These are phyloP conservation scores for Asparagopsis taxiformis DNA, from an alignment of 31 red algal species.

Conservation along the genomic window DNA sequence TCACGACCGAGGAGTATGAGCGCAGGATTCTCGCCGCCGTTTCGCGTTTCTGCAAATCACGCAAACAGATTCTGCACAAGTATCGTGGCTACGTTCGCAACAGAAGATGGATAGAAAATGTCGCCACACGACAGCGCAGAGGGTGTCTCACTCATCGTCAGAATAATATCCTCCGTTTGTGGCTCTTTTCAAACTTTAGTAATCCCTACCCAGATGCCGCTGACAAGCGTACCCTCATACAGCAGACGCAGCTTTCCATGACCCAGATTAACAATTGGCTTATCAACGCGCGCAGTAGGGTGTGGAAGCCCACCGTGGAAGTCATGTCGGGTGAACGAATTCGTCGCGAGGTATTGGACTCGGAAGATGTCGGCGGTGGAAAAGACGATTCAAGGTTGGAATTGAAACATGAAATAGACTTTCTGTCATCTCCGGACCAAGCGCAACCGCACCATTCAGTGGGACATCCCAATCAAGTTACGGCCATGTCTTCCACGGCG, in stretches of 20 bases:
- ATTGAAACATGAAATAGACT: neutral
- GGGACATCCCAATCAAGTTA: neutral
- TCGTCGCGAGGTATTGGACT: neutral
- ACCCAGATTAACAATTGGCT: conserved; percentile 64
- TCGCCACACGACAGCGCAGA: conserved; percentile 12
- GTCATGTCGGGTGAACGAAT: neutral
- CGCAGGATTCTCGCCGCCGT: conserved; percentile 2
- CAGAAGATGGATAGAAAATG: conserved; percentile 35
- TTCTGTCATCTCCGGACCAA: neutral
- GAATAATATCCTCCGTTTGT: conserved; percentile 44
- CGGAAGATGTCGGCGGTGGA: neutral
- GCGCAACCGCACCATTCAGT: too few species aligned
- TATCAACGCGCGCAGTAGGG: conserved; percentile 56
- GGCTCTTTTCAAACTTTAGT: conserved; percentile 54
- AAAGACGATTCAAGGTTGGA: neutral
- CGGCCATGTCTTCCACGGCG: neutral
- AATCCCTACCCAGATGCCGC: conserved; percentile 47
- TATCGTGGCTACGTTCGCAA: conserved; percentile 42
- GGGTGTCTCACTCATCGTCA: conserved; percentile 29
- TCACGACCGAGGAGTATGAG: conserved; percentile 11
- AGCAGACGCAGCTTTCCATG: conserved; percentile 14
- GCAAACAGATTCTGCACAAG: conserved; percentile 22
- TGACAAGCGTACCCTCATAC: conserved; percentile 23
- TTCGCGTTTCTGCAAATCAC: conserved; percentile 8
- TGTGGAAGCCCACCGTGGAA: conserved; percentile 56